Conservation (phyloP, 192 early-diverging fungal species). For the Coemansia sp. region DNA sequence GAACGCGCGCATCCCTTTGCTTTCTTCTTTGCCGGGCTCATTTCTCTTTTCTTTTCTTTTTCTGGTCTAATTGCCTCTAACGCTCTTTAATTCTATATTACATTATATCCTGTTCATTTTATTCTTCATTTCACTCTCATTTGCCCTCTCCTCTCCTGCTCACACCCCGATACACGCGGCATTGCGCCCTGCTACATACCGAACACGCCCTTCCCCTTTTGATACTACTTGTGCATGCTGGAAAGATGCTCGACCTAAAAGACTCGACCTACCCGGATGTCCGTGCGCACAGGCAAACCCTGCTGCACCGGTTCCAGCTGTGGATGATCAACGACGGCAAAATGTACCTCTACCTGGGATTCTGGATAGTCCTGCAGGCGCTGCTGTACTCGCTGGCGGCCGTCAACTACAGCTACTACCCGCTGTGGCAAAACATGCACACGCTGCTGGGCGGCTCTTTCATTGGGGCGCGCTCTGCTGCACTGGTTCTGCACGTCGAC, state of each 20-base stretch:
- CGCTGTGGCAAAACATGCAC: constrained; percentile 53
- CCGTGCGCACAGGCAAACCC: constrained; percentile 28
- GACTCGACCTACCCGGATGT: constrained; percentile 40
- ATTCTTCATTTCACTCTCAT: neutral
- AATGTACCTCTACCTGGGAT: constrained; percentile 51
- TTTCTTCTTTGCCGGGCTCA: neutral
- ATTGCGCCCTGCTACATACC: no score
- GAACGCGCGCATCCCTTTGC: no score
- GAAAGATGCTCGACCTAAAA: constrained; percentile 38
- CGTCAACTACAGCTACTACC: constrained; percentile 60
- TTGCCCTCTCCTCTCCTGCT: neutral
- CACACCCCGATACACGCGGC: no score
- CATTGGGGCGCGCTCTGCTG: constrained; percentile 58
- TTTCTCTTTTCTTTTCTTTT: neutral
- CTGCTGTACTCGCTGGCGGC: constrained; percentile 57
- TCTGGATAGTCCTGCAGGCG: constrained; percentile 61
- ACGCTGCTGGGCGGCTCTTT: constrained; percentile 53
- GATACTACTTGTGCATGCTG: no score
- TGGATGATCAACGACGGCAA: constrained; percentile 53
- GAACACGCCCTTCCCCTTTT: no score
- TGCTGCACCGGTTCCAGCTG: constrained; percentile 42
- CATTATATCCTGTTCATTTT: neutral
- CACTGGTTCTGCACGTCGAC: constrained; percentile 72
- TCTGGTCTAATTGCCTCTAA: neutral
- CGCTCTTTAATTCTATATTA: neutral